Evolutionary conservation across 1,284 basidiomycete genomes (phyloP).

Genomic region (Termitomyces sp.): DNA sequence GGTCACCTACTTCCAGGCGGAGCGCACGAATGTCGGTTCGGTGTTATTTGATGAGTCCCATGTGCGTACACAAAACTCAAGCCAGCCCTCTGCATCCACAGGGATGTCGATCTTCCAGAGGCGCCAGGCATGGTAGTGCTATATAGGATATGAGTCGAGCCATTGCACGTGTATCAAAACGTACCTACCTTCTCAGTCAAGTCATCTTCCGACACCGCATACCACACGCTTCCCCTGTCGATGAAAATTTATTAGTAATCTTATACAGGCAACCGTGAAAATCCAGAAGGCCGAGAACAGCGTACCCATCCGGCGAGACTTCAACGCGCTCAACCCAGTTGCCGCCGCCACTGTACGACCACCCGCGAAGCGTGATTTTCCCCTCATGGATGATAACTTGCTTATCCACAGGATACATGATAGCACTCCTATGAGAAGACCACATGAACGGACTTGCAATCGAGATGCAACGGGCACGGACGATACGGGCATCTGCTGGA

Average conservation of each 20-base stretch:
- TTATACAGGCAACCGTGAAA: background rate
- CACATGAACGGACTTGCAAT: background rate
- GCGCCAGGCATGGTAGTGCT: conserved; percentile 54
- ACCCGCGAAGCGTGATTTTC: conserved; percentile 41
- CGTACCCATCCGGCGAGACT: conserved; percentile 48
- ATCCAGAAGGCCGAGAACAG: background rate
- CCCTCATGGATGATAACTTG: conserved; percentile 48
- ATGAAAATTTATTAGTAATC: background rate
- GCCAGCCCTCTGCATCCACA: conserved; percentile 54
- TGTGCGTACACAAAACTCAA: conserved; percentile 53
- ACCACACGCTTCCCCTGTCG: conserved; percentile 45
- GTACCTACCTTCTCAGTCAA: conserved; percentile 44
- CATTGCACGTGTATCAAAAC: background rate
- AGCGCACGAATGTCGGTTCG: conserved; percentile 52
- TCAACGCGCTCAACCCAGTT: conserved; percentile 56
- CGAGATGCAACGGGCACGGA: conserved; percentile 23
- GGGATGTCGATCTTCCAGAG: conserved; percentile 50
- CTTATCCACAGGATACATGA: conserved; percentile 42
- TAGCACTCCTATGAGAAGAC: conserved; percentile 39
- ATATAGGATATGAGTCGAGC: background rate
- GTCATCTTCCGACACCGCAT: conserved; percentile 40
- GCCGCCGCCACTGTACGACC: conserved; percentile 53
- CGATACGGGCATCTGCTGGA: conserved; percentile 56
- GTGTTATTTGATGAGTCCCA: conserved; percentile 60
- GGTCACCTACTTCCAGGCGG: conserved; percentile 47